phyloP scores from a whole-genome alignment of 2,329 filamentous ascomycete genomes.

The Tolypocladium tropicale region DNA sequence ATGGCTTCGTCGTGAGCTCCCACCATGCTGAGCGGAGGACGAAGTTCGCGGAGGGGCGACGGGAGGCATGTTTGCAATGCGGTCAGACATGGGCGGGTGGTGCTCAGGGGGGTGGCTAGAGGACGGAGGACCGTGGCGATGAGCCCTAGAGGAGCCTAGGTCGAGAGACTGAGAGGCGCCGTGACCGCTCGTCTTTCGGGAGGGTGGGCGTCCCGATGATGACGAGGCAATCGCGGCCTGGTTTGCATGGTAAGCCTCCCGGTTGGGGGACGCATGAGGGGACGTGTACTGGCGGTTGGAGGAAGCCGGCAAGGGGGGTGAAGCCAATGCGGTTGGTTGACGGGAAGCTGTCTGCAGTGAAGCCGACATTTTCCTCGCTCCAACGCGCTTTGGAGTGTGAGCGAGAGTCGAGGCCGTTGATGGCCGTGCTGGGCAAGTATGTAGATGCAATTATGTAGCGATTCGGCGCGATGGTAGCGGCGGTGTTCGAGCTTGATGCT shows the following conservation, averaged over 20 bases:
- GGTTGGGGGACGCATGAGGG: conserved; percentile 38
- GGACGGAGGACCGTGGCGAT: conserved; percentile 31
- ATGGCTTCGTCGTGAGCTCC: conserved; percentile 32
- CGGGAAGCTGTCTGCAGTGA: conserved; percentile 50
- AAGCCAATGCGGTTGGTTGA: conserved; percentile 39
- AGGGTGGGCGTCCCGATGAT: conserved; percentile 41
- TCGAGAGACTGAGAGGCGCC: conserved; percentile 25
- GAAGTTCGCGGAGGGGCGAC: conserved; percentile 74
- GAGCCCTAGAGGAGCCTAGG: conserved; percentile 34
- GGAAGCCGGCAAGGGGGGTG: conserved; percentile 38
- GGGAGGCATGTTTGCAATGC: conserved; percentile 54
- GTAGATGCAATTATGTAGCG: background rate
- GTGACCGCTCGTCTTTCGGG: conserved; percentile 42
- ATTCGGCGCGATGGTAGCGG: background rate
- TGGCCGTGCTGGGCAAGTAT: background rate
- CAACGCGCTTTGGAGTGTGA: conserved; percentile 4
- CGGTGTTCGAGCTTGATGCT: background rate
- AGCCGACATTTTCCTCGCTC: conserved; percentile 34
- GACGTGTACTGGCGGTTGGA: conserved; percentile 42
- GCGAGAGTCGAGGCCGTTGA: conserved; percentile 4
- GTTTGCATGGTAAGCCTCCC: conserved; percentile 47
- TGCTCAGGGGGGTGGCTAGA: conserved; percentile 32
- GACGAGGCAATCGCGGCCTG: conserved; percentile 37
- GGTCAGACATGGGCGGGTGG: conserved; percentile 34
- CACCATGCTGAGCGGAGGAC: conserved; percentile 52